Conservation (phyloP, 2,329 filamentous ascomycete species). For the Rhinocladiella mackenziei region DNA sequence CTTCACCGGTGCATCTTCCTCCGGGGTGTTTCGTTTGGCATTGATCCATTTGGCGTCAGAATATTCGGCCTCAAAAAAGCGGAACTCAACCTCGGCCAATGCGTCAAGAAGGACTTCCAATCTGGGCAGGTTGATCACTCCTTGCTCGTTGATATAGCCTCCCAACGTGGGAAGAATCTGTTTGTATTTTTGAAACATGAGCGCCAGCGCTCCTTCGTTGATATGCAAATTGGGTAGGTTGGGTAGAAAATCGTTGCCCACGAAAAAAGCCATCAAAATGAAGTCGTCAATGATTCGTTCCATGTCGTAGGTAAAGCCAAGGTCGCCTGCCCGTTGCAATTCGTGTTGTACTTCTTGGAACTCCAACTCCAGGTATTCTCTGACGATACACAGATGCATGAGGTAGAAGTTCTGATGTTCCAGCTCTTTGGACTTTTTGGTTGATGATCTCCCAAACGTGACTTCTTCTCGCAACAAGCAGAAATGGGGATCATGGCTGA, state of each 20-base stretch:
- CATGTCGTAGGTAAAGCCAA: slow-evolving; percentile 82
- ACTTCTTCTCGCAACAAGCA: slow-evolving; percentile 95
- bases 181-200: slow-evolving; percentile 98
- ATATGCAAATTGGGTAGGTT: slow-evolving; percentile 96
- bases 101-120: slow-evolving; percentile 75
- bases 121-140: slow-evolving; percentile 81
- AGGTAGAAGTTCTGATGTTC: slow-evolving; percentile 99
- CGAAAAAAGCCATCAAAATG: slow-evolving; percentile 98
- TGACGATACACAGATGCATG: slow-evolving; percentile 93
- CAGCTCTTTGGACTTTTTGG: slow-evolving; percentile 88
- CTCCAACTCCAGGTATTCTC: slow-evolving; percentile 93
- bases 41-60: slow-evolving; percentile 88
- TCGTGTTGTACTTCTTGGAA: slow-evolving; percentile 88
- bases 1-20: slow-evolving; percentile 55
- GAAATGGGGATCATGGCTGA: slow-evolving; percentile 98
- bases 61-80: slow-evolving; percentile 89
- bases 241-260: slow-evolving; percentile 97
- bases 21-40: slow-evolving; percentile 71
- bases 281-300: slow-evolving; percentile 98
- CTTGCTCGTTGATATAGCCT: slow-evolving; percentile 94
- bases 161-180: slow-evolving; percentile 77
- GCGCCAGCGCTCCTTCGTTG: slow-evolving; percentile 91
- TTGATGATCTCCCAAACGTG: slow-evolving; percentile 84
- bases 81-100: slow-evolving; percentile 79
- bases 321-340: slow-evolving; percentile 65